Percentiles rank a stretch among this genome's conserved stretches.
Conservation (phyloP, 2,329 filamentous ascomycete genomes). For the Fusarium subtropicale region DNA sequence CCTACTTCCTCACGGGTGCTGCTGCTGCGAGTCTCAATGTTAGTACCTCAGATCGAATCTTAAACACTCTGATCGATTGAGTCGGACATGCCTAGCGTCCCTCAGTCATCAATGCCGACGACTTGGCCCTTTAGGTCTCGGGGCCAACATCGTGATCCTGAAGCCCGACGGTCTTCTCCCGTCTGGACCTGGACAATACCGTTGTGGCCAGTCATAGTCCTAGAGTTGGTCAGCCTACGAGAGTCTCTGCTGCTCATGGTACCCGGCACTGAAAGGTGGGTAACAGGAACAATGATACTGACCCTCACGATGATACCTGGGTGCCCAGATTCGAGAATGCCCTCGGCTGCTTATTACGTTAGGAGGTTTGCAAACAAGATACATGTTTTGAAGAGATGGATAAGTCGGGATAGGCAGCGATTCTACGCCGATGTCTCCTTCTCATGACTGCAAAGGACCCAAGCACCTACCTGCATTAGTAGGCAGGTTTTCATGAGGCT, state of each 20-base stretch:
- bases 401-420: not conserved
- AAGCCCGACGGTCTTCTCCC: constrained; percentile 32
- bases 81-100: constrained; percentile 39
- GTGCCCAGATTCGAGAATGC: not conserved
- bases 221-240: constrained; percentile 44
- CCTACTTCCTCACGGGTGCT: constrained; percentile 16
- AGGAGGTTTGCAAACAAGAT: not conserved
- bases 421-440: not conserved
- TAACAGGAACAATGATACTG: not conserved
- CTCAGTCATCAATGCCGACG: constrained; percentile 18
- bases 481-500: constrained; percentile 1
- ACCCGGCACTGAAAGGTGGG: not conserved
- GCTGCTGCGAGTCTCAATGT: not conserved
- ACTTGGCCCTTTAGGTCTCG: constrained; percentile 34
- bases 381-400: not conserved
- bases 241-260: constrained; percentile 15
- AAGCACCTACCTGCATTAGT: not conserved
- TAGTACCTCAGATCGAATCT: not conserved
- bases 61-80: constrained; percentile 18
- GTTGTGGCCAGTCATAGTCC: constrained; percentile 42
- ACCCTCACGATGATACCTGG: not conserved
- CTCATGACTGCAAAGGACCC: not conserved
- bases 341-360: not conserved
- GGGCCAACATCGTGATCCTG: constrained; percentile 33
- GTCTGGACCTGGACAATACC: constrained; percentile 38